Base-by-base conservation (phyloP, 768 basidiomycete species). In the Suillus hirtellus region DNA sequence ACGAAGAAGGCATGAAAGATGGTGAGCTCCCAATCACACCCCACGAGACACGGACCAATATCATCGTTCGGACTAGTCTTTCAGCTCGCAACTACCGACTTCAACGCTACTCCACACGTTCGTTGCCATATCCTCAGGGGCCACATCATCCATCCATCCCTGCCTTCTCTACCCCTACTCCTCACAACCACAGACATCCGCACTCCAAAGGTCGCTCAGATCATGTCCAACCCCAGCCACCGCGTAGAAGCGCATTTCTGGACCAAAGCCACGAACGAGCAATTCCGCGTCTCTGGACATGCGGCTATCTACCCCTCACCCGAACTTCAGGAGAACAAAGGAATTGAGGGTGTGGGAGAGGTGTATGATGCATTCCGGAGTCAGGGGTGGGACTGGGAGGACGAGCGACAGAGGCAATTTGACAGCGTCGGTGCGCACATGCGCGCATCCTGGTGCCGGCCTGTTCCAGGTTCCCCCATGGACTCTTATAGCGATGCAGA, bases 371-470 rank as follows among this genome's bases (percentile, higher is more conserved):
- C 75, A 49, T 71, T 85, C 49, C 72, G 69, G 14, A 65, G 67
- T n/a, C 78, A 80, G 35, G 73, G 72, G 14, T 70, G 69, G n/a
- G 69, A 73, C 31, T 92, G 90, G 92, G 90, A 90, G 68, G 74
- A 72, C 21, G 82, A 87, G 74, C 81, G 93, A 19, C 61, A 76
- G n/a, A 81, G 82, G 54, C 71, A 82, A 38, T 95, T 91, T 72
- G 80, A 83, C 63, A 73, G 64, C 54, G 81, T 94, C 80, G 82
- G 82, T 50, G 80, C 78, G 2, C 74, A 79, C 54, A 84, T 93
- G 85, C 86, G 84, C 66, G 92, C 92, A 27, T 79, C 78, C 47
- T 95, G 90, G 87, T 86, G 83, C 65, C 79, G 87, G 3, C 90
- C 91, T 3, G 70, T 79, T 0, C 90, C 92, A 0, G 94, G 92